Base-by-base conservation (phyloP, 2,329 filamentous ascomycete species). In the Delphinella strobiligena region DNA sequence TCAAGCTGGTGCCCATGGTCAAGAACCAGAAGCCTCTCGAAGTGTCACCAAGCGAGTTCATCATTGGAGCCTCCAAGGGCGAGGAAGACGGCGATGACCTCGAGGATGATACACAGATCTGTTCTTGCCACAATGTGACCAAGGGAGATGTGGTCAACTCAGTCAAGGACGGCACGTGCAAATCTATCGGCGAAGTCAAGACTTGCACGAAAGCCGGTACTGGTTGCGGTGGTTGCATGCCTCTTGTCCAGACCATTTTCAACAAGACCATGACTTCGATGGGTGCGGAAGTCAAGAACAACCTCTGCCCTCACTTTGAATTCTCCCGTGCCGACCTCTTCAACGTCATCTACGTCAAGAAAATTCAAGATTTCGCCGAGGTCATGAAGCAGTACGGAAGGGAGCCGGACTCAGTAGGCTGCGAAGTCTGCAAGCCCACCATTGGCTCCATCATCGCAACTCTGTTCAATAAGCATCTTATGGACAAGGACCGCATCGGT, bases 121-220 rank as follows among this genome's bases (percentile, higher is more conserved):
- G 87, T 60, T 91, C 85, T 1, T 94, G 87, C 51, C 87, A 94
- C 66, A 94, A 94, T 55, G 87, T 94, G 31, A 80, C 77, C 17
- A 94, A 94, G 58, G 82, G 82, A 12, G 83, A 89, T 50, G 69
- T 94, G 0, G 75, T 80, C 33, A 72, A 72, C 4, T 67, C 67
- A 2, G 74, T 89, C 56, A 88, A 88, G 51, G 76, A 81, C 38
- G 86, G 83, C 30, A 78, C 72, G 2, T 93, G 85, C 68, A 91
- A 82, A 55, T 81, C 81, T 18, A 73, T 93, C 33, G 80, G 78
- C 38, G 81, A 89, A 40, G 71, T 94, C 54, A 94, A 94, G 61
- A 75, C 81, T 2, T 93, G 85, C 65, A 94, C 87, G 12, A 94
- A 94, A 59, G 86, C 86, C 14, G 87, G 87, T 31, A 93, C 84